Conservation (phyloP, 2,329 filamentous ascomycete genomes). For the Waltergamsia citrina region DNA sequence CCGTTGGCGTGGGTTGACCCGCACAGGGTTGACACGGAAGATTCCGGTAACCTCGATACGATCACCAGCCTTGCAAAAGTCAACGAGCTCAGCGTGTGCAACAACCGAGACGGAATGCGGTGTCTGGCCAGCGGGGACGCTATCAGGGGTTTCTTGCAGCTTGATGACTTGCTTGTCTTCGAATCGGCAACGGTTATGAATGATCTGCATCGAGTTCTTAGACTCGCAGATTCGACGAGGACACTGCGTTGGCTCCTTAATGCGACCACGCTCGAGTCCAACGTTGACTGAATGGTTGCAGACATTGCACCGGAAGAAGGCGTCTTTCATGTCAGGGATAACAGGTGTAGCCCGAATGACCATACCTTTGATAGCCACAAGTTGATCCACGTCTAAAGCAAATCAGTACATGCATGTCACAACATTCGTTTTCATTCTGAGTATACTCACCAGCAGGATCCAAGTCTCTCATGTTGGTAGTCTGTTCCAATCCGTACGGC, state of each 20-base stretch:
- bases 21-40: slow-evolving; percentile 88
- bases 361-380: slow-evolving; percentile 89
- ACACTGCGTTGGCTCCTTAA: slow-evolving; percentile 86
- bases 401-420: too few species aligned
- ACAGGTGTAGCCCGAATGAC: slow-evolving; percentile 94
- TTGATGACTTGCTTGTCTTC: slow-evolving; percentile 99
- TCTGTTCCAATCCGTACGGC: slow-evolving; percentile 78
- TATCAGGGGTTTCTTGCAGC: slow-evolving; percentile 93
- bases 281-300: slow-evolving; percentile 89
- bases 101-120: slow-evolving; percentile 95
- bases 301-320: slow-evolving; percentile 91
- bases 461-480: slow-evolving; percentile 85
- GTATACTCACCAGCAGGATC: slow-evolving; percentile 63
- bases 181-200: slow-evolving; percentile 92
- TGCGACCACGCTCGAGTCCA: slow-evolving; percentile 90
- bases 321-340: slow-evolving; percentile 98
- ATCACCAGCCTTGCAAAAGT: slow-evolving; percentile 97
- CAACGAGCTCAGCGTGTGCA: slow-evolving; percentile 92
- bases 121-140: slow-evolving; percentile 89
- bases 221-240: slow-evolving; percentile 72
- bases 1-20: slow-evolving; percentile 86
- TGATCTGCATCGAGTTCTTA: slow-evolving; percentile 94
- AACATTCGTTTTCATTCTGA: slow-evolving; percentile 4
- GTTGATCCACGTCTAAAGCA: slow-evolving; percentile 85
- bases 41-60: slow-evolving; percentile 93